Conservation (phyloP, 192 early-diverging fungal genomes). For the Fimicolochytrium jonesii region DNA sequence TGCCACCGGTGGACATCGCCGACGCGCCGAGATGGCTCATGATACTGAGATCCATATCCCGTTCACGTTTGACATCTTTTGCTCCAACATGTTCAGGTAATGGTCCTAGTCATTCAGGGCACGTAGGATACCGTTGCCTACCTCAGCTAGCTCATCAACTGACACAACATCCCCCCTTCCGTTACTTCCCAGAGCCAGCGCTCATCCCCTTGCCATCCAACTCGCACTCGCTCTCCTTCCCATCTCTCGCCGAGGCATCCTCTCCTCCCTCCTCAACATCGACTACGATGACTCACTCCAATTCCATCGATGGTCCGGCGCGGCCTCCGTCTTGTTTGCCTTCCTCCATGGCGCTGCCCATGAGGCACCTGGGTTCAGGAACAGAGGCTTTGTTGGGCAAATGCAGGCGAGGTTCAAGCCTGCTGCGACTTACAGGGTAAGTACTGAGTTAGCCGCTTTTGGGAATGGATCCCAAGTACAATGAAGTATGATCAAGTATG, state of each 20-base stretch:
- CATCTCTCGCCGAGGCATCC: constrained; percentile 4
- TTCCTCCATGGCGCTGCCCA: background rate
- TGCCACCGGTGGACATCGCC: background rate
- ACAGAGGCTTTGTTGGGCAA: background rate
- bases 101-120: too few relatives aligned
- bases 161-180: background rate
- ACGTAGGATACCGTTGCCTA: background rate
- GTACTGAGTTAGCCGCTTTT: too few relatives aligned
- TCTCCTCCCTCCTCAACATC: constrained; percentile 3
- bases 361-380: background rate
- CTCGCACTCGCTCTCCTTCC: constrained; percentile 9
- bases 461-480: too few relatives aligned
- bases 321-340: background rate
- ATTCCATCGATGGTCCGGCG: constrained; percentile 1
- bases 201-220: background rate
- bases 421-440: too few relatives aligned
- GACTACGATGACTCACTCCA: constrained; percentile 5
- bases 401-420: too few relatives aligned
- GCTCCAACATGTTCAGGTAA: background rate
- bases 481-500: too few relatives aligned
- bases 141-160: background rate
- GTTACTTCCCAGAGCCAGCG: background rate
- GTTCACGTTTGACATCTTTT: background rate
- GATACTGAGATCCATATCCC: too few relatives aligned
- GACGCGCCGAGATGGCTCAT: too few relatives aligned